Conservation (phyloP, 257 asterid species). For the Linderniella brevidens region DNA sequence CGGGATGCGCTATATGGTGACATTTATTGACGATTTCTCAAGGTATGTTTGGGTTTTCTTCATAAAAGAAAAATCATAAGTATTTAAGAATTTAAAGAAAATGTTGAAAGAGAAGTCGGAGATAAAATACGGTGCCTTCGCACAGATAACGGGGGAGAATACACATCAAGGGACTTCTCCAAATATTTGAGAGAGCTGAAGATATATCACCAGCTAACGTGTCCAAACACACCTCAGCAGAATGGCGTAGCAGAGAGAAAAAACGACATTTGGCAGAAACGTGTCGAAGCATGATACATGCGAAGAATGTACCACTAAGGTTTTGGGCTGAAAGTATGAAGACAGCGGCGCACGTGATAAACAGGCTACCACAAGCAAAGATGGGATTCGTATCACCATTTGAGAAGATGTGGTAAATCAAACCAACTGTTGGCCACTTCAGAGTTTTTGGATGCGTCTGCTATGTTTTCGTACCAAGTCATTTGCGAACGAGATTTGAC, state of each 20-base stretch:
- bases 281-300: constrained; percentile 7
- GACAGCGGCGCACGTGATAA: too few species aligned
- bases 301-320: neutral
- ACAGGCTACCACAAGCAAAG: constrained; percentile 4
- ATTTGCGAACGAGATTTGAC: constrained; percentile 6
- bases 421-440: constrained; percentile 6
- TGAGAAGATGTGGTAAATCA: constrained; percentile 9
- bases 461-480: constrained; percentile 4
- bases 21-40: too few species aligned
- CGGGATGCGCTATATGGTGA: too few species aligned
- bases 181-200: too few species aligned
- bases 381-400: constrained; percentile 8
- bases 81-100: too few species aligned
- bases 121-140: too few species aligned
- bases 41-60: too few species aligned
- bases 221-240: constrained; percentile 7
- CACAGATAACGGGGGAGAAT: too few species aligned
- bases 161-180: too few species aligned
- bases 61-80: too few species aligned
- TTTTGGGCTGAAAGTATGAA: too few species aligned
- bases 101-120: too few species aligned
- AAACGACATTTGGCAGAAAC: constrained; percentile 4
- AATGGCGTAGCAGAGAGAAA: constrained; percentile 5
- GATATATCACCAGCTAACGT: constrained; percentile 6
- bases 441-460: constrained; percentile 8